phyloP scores from a whole-genome alignment of 768 basidiomycete genomes.

The Leccinum barrowsii region DNA sequence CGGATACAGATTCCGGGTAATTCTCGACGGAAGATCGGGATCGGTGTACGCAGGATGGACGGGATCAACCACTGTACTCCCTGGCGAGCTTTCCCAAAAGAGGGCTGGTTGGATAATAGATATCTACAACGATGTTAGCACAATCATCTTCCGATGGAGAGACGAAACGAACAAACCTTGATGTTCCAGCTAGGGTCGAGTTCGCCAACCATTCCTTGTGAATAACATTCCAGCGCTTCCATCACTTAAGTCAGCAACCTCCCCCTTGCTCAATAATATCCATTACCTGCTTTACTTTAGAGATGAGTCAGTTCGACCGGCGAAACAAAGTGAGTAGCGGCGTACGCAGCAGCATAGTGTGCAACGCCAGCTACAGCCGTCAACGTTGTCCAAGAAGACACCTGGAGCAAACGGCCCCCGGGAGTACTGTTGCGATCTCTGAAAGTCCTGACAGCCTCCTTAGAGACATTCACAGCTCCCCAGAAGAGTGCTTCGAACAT shows the following conservation, averaged over 20 bases:
- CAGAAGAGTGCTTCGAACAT: constrained; percentile 41
- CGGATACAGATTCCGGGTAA: constrained; percentile 7
- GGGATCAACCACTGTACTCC: constrained; percentile 5
- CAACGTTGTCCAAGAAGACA: constrained; percentile 29
- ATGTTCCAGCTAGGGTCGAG: constrained; percentile 47
- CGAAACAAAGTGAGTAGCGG: neutral
- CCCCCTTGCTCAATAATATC: neutral
- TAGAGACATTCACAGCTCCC: constrained; percentile 33
- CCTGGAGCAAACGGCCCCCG: constrained; percentile 39
- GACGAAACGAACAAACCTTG: constrained; percentile 35
- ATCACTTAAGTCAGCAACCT: neutral
- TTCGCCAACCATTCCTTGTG: constrained; percentile 37
- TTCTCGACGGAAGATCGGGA: constrained; percentile 15
- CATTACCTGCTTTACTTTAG: constrained; percentile 26
- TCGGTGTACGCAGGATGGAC: constrained; percentile 21
- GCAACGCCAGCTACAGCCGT: constrained; percentile 15
- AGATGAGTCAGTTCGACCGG: neutral
- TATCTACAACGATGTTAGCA: constrained; percentile 12
- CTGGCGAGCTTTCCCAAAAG: constrained; percentile 16
- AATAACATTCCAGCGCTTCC: constrained; percentile 39
- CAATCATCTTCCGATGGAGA: neutral
- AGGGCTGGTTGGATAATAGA: constrained; percentile 24
- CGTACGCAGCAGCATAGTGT: constrained; percentile 28
- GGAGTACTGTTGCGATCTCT: constrained; percentile 37
- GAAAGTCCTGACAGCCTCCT: constrained; percentile 33